Base-by-base conservation (phyloP, 139 green algal genomes). In the Closterium sp. region DNA sequence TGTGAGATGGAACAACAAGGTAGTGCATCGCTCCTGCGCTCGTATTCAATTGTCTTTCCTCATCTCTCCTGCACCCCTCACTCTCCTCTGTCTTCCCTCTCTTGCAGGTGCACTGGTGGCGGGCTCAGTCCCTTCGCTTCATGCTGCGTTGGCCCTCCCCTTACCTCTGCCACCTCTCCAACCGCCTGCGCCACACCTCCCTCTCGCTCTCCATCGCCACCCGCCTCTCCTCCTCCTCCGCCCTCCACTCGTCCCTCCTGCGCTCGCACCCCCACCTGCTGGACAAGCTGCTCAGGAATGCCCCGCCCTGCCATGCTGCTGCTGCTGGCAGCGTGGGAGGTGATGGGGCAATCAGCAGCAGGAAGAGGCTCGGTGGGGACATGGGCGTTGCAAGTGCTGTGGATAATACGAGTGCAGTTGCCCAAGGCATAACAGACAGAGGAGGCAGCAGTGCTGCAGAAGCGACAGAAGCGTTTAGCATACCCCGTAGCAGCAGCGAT, bases 91-190 rank as follows among this genome's bases (percentile, higher is more conserved):
- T 28, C 55, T 16, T 12, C 55, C 10, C 55, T 76, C 16, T 19
- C 55, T 55, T 5, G 84, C 55, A 89, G n/a, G n/a, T 89, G 83
- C n/a, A 31, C n/a, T 91, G 89, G 89, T 91, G 89, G 89, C 83
- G 89, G n/a, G 33, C n/a, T 5, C 89, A 91, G 84, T 32, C 89
- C 19, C 30, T 90, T 9, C 89, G 89, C 25, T 91, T 64, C 89
- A 35, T 91, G n/a, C 30, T 91, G 89, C 89, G 89, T 9, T 91
- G 28, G 33, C 89, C 89, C 34, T 84, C 34, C 76, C 34, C 10
- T 10, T 91, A 89, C 69, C 84, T 91, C 32, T 91, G 89, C 89
- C 34, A 81, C n/a, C 25, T 35, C 21, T 76, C 33, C 30, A 91
- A 91, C 84, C n/a, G 89, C 32, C 83, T 34, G 25, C 89, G 89